Base-by-base conservation (phyloP, 169 alveolate species). In the Cryptosporidium canis region DNA sequence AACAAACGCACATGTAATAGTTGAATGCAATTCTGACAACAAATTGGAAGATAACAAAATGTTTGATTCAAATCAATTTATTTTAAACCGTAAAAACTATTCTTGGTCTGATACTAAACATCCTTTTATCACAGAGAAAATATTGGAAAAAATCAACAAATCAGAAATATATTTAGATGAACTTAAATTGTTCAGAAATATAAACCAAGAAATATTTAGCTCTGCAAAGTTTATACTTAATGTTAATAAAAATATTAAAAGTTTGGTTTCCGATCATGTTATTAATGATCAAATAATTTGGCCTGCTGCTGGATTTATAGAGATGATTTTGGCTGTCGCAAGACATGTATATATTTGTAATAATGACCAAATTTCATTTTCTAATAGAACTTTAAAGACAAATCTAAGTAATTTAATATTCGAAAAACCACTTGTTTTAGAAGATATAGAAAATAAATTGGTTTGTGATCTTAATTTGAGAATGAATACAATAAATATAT, bases 281-380 rank as follows among this genome's bases (percentile, higher is more conserved):
- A 77, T 77, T 58, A 77, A 16, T 39, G 41, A 58, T 12, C 35
- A 61, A 37, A 43, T 77, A 18, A n/a, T 77, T 31, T 77, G 70
- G 70, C 87, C 87, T 43, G 87, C 87, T 43, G 87, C 87, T 39
- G 87, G 58, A 35, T 77, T 39, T 61, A 37, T 77, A 37, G 87
- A 77, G 21, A 77, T 39, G 55, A 61, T 61, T 35, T 61, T 55
- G 35, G 87, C 66, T 14, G 72, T 66, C 18, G 83, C 66, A 63
- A 65, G 33, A 61, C 77, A 77, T 53, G 27, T 77, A 35, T 77
- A 56, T 61, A 55, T 44, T 41, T 77, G 87, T 21, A 55, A 77
- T 16, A 61, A 58, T n/a, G 71, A 77, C 3, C 70, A 77, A 35
- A 44, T 58, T 7, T 39, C 72, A 9, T 58, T 77, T 58, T 77